Base-by-base conservation (phyloP, 345 rosid genomes). In the Camelina hispida region DNA sequence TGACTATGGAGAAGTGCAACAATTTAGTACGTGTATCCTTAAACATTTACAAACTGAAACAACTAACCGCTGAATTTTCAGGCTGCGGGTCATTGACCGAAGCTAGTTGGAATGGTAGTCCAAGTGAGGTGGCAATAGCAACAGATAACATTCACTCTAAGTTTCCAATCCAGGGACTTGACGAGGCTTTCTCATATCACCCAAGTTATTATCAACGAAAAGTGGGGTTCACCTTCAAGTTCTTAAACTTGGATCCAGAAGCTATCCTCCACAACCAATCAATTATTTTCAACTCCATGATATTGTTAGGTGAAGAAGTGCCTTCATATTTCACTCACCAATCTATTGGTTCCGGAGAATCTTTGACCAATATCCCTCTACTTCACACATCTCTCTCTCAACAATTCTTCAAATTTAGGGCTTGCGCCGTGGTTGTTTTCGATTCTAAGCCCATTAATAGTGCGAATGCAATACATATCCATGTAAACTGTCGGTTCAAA, bases 241-340 rank as follows among this genome's bases (percentile, higher is more conserved):
- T 2, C 48, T n/a, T 60, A 28, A n/a, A 48, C 28, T 12, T 37
- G 20, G 75, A 51, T 51, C 10, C 0, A n/a, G 42, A 71, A n/a
- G 11, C 34, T 72, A 0, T 62, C 34, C 17, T 38, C 17, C 1
- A 2, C 5, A 4, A 15, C 7, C 40, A 0, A 5, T 1, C 6
- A 23, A 9, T 16, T 12, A 42, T 42, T 4, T 14, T n/a, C 13
- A 4, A 47, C 25, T 0, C 0, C 3, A 3, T 60, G 1, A 0
- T 2, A 0, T 4, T 72, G 9, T 51, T 43, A 12, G 62, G 77
- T 53, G 77, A 63, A 63, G 55, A 23, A 62, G 46, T 72, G 44
- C 70, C 22, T 5, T 43, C 63, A 17, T 73, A 73, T 53, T 72
- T 73, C 57, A 32, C 50, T 44, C 57, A 73, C 47, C 55, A 9